These are phyloP conservation scores for Sporothrix protearum DNA, from an alignment of 2,329 filamentous ascomycete species.

Conservation along the genomic window DNA sequence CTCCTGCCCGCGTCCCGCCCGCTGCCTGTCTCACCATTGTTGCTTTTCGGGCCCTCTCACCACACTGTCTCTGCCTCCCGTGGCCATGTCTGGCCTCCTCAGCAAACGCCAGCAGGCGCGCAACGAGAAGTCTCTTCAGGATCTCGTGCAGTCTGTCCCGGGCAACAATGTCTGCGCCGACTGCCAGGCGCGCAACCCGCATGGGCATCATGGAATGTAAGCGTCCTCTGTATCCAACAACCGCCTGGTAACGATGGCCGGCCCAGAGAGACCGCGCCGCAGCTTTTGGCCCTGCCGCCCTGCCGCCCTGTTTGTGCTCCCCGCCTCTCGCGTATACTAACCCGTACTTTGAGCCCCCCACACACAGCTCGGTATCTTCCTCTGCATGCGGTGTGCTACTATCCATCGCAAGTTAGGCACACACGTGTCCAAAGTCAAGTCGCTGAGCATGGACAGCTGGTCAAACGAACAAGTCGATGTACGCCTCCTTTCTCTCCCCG, in stretches of 20 bases:
- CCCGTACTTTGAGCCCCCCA: not conserved
- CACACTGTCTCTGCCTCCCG: too few relatives aligned
- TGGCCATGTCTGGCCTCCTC: conserved; percentile 58
- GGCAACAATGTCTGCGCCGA: conserved; percentile 95
- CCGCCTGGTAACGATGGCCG: not conserved
- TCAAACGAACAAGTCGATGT: conserved; percentile 94
- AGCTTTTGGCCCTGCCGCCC: too few relatives aligned
- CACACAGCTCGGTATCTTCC: conserved; percentile 78
- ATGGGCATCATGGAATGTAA: conserved; percentile 94
- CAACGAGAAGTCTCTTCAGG: conserved; percentile 88
- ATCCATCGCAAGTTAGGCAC: conserved; percentile 96
- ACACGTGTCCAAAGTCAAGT: conserved; percentile 98
- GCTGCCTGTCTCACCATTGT: not conserved
- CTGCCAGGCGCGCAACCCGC: conserved; percentile 88
- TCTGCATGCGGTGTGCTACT: conserved; percentile 95
- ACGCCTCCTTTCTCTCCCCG: conserved; percentile 25
- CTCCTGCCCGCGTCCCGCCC: not conserved
- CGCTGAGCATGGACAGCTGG: conserved; percentile 98
- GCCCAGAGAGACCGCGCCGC: not conserved
- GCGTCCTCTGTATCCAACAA: not conserved
- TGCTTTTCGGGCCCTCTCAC: not conserved
- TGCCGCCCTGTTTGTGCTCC: not conserved
- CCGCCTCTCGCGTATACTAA: not conserved
- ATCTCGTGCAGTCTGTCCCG: conserved; percentile 75
- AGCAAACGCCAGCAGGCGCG: conserved; percentile 98